Percentiles rank a stretch among this genome's conserved stretches.
Evolutionary conservation across 2,329 filamentous ascomycete species (phyloP).

Genomic region (Sporothrix euskadiensis): DNA sequence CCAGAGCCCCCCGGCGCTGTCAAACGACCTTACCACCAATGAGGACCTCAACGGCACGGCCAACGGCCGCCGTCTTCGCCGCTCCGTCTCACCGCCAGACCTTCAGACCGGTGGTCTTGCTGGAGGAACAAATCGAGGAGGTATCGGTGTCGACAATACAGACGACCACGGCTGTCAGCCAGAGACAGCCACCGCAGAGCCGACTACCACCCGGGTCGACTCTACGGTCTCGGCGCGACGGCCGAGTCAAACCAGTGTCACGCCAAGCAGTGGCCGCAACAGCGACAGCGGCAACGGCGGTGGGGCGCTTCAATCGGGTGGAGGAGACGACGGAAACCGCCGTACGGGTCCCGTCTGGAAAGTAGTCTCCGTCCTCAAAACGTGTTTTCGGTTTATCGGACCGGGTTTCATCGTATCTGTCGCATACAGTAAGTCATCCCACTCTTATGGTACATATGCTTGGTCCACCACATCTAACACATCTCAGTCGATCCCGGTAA

Average conservation of each 20-base stretch:
- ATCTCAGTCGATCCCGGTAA: constrained; percentile 61
- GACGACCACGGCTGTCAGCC: not conserved
- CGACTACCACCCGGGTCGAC: constrained; percentile 21
- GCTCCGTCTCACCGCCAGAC: constrained; percentile 31
- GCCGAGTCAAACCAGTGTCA: constrained; percentile 22
- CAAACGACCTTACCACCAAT: constrained; percentile 58
- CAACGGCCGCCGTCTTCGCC: constrained; percentile 43
- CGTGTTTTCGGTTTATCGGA: constrained; percentile 54
- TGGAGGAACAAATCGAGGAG: constrained; percentile 22
- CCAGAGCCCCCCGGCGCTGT: constrained; percentile 55
- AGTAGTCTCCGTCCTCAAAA: constrained; percentile 50
- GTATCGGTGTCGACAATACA: constrained; percentile 4
- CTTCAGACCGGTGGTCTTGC: constrained; percentile 38
- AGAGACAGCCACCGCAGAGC: constrained; percentile 13
- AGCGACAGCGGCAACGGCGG: constrained; percentile 1
- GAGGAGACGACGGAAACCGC: constrained; percentile 1
- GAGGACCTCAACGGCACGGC: constrained; percentile 56
- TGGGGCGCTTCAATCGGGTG: constrained; percentile 14
- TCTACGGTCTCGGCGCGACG: constrained; percentile 22
- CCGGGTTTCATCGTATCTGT: constrained; percentile 67
- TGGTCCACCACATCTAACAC: not conserved
- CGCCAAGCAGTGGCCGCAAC: constrained; percentile 9
- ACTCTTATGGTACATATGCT: not conserved
- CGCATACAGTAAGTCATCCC: constrained; percentile 52
- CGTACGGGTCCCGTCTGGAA: constrained; percentile 31